These are phyloP conservation scores for Ascodesmis nigricans DNA, from an alignment of 495 filamentous ascomycete species.

Conservation along the genomic window DNA sequence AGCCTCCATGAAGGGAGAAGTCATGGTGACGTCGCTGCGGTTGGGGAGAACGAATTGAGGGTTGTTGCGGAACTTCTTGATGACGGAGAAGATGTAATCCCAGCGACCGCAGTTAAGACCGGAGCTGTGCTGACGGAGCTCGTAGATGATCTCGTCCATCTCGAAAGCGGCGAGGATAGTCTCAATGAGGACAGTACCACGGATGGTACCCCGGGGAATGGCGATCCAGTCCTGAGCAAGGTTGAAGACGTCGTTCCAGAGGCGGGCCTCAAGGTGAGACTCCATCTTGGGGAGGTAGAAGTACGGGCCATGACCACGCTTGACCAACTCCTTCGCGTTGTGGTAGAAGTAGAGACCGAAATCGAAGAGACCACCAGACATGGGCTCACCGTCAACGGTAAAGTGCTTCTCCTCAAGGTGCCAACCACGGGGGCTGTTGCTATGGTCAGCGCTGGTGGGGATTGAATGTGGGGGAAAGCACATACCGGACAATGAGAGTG, in stretches of 20 bases:
- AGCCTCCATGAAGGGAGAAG: conserved; percentile 94
- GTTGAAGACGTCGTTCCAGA: conserved; percentile 99
- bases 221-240: conserved; percentile 79
- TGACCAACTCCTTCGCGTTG: conserved; percentile 77
- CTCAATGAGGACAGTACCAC: conserved; percentile 92
- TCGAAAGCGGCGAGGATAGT: conserved; percentile 98
- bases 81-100: conserved; percentile 99
- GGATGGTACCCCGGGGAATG: conserved; percentile 76
- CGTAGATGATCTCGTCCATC: conserved; percentile 99
- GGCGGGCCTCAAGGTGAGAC: conserved; percentile 82
- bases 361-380: conserved; percentile 84
- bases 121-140: conserved; percentile 87
- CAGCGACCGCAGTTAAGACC: conserved; percentile 96
- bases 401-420: conserved; percentile 97
- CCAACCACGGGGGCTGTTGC: conserved; percentile 57
- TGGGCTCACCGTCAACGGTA: conserved; percentile 84
- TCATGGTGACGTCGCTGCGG: conserved; percentile 84
- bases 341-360: conserved; percentile 99
- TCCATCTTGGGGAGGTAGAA: conserved; percentile 99
- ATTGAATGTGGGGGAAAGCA: neutral
- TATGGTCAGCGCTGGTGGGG: neutral
- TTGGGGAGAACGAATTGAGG: conserved; percentile 83
- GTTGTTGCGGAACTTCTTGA: conserved; percentile 98
- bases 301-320: conserved; percentile 73
- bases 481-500: conserved; percentile 53